Evolutionary conservation across 768 basidiomycete species (phyloP).

Genomic region (Suillus lakei): DNA sequence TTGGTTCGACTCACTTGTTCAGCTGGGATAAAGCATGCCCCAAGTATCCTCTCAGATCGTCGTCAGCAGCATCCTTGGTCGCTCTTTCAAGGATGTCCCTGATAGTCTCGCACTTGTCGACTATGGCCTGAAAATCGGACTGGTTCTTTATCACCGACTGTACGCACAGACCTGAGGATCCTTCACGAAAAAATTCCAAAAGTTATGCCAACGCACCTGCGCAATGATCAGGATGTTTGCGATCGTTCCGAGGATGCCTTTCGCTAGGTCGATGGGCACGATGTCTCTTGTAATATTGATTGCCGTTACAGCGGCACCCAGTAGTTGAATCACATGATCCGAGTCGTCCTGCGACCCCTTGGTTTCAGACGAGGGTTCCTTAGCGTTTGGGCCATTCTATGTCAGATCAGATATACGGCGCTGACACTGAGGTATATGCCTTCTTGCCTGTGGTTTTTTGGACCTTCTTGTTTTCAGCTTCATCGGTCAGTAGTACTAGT

Average conservation of each 20-base stretch:
- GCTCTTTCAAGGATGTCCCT: not conserved
- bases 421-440: too few species aligned
- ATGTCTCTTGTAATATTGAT: not conserved
- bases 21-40: not conserved
- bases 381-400: not conserved
- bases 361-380: not conserved
- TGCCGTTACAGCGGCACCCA: not conserved
- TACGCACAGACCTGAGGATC: not conserved
- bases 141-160: not conserved
- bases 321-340: not conserved
- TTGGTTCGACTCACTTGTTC: not conserved
- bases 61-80: not conserved
- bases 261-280: not conserved
- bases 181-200: not conserved
- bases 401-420: not conserved
- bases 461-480: not conserved
- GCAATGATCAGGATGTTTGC: not conserved
- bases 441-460: not conserved
- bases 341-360: not conserved
- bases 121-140: not conserved
- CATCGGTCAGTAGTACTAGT: too few species aligned
- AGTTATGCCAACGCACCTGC: not conserved
- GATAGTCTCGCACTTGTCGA: not conserved
- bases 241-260: slow-evolving; percentile 1
- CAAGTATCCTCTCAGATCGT: not conserved